Conservation (phyloP, 306 rosid genomes). For the Prunus fruticosa region DNA sequence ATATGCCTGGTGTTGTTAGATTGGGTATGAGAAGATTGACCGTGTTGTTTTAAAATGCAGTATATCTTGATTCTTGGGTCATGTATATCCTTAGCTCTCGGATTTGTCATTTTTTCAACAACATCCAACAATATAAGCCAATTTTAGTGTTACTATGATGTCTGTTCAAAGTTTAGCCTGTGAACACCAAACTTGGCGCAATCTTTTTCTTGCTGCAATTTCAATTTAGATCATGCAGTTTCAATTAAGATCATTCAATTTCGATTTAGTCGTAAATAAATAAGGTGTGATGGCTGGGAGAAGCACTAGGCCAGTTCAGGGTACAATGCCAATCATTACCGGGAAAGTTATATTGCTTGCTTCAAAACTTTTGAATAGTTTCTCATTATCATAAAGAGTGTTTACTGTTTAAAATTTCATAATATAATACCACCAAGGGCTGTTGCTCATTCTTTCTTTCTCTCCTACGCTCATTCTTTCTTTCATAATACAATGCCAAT, state of each 20-base stretch:
- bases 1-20: not conserved
- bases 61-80: not conserved
- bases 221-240: not conserved
- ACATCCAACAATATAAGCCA: not conserved
- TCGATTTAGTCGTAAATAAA: not conserved
- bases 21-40: not conserved
- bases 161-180: not conserved
- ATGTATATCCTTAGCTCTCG: not conserved
- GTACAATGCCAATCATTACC: too few relatives aligned
- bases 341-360: too few relatives aligned
- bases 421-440: too few relatives aligned
- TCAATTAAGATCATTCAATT: too few relatives aligned
- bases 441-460: too few relatives aligned
- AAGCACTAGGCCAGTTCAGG: too few relatives aligned
- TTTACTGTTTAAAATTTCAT: too few relatives aligned
- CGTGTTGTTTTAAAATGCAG: not conserved
- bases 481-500: too few relatives aligned
- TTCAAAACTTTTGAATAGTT: too few relatives aligned
- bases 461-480: too few relatives aligned
- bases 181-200: not conserved
- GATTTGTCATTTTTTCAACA: not conserved
- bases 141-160: not conserved
- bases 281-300: not conserved
- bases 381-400: too few relatives aligned
- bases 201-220: not conserved